phyloP scores from a whole-genome alignment of 2,329 filamentous ascomycete genomes.

The Huntiella abstrusa region DNA sequence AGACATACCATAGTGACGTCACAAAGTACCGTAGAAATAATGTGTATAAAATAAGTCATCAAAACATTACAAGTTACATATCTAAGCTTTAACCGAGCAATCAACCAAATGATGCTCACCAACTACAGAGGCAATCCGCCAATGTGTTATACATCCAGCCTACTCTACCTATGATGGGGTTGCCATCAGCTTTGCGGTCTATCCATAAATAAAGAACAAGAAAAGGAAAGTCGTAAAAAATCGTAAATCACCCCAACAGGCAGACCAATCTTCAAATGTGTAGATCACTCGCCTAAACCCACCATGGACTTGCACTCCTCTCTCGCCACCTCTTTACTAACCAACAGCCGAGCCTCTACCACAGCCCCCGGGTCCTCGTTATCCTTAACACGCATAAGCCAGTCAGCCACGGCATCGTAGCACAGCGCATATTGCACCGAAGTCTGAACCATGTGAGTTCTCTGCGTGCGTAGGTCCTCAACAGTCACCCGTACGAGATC shows the following conservation, averaged over 20 bases:
- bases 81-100: no score
- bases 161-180: slow-evolving; percentile 1
- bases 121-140: not conserved
- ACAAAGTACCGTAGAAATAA: not conserved
- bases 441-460: slow-evolving; percentile 93
- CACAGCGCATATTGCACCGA: slow-evolving; percentile 86
- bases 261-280: not conserved
- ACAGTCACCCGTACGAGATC: slow-evolving; percentile 79
- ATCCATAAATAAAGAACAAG: not conserved
- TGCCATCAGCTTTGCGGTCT: not conserved
- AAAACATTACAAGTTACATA: no score
- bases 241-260: not conserved
- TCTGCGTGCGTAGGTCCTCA: slow-evolving; percentile 72
- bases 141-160: slow-evolving; percentile 4
- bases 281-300: no score
- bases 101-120: no score
- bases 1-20: not conserved
- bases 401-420: slow-evolving; percentile 88
- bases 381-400: slow-evolving; percentile 40
- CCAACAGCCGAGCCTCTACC: slow-evolving; percentile 4
- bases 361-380: not conserved
- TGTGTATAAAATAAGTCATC: no score
- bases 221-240: slow-evolving; percentile 2
- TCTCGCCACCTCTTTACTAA: no score
- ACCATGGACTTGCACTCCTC: no score